Base-by-base conservation (phyloP, 1,284 basidiomycete genomes). In the Mycena citricolor region DNA sequence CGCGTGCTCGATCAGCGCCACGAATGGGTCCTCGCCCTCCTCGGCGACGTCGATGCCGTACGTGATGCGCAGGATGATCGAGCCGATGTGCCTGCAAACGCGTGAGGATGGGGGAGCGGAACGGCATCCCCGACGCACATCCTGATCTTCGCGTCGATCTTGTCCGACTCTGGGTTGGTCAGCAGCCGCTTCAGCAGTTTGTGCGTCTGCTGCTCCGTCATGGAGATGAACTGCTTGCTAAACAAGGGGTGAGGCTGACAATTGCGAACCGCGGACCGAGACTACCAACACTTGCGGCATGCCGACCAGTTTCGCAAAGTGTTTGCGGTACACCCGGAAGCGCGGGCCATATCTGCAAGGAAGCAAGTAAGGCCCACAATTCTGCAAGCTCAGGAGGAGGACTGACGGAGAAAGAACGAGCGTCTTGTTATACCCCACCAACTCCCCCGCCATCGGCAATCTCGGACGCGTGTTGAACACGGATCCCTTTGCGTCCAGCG, bases 1-100 rank as follows among this genome's bases (percentile, higher is more conserved):
- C 16, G 71, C 68, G 2, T 60, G 47, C 29, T 73, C 66, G 19
- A 69, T 69, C n/a, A 72, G 56, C n/a, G 61, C 54, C 6, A 74
- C 62, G 40, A 70, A 71, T 1, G 64, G 61, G 37, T 71, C 66
- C 8, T 66, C 55, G 20, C 55, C 59, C 23, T 52, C 44, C 5
- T 67, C 64, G 38, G 62, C 54, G 1, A 68, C 63, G 42, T 67
- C 62, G 25, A 68, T 65, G 16, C 70, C 69, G 40, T 71, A 70
- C 3, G 68, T 64, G 4, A 68, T 51, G 12, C 58, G 53, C 35
- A 73, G 52, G 39, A 73, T 71, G 19, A 68, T 61, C 12, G 62
- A 62, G 3, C 68, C 67, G 8, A 67, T 61, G 31, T 67, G 38
- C 29, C 67, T 68, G 25, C 32, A 30, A 14, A 30, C 33, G n/a